These are phyloP conservation scores for Ophiorrhiza pumila DNA, from an alignment of 257 asterid genomes.

Conservation along the genomic window DNA sequence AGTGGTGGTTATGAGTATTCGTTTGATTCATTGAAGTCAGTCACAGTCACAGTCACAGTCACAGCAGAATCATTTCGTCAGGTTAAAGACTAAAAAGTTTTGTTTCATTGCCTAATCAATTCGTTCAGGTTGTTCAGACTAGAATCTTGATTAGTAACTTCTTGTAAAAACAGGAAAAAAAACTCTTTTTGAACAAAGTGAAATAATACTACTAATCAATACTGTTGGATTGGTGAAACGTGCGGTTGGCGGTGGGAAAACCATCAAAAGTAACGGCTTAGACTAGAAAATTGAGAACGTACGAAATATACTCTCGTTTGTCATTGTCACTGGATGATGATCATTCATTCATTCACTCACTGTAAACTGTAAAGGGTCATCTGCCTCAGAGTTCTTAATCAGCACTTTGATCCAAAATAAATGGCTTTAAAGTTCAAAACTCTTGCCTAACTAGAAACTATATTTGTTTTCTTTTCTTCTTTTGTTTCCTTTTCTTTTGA, in stretches of 20 bases:
- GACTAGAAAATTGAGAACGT: background rate
- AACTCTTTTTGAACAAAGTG: no score
- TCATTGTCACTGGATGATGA: no score
- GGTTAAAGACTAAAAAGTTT: no score
- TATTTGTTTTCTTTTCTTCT: no score
- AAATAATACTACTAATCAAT: background rate
- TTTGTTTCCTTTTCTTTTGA: no score
- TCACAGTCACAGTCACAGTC: no score
- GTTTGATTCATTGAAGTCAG: background rate
- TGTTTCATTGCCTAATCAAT: no score
- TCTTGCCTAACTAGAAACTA: background rate
- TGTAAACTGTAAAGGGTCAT: background rate
- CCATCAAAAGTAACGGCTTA: background rate
- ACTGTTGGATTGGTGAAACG: background rate
- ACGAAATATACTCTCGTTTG: no score
- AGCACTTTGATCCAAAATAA: background rate
- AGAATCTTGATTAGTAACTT: background rate
- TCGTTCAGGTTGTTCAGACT: no score
- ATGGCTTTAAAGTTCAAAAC: background rate
- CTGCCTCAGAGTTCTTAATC: background rate
- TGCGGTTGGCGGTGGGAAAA: background rate
- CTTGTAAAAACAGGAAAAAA: background rate
- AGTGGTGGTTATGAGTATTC: background rate
- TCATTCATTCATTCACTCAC: no score
- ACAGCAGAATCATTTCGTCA: constrained; percentile 2